Base-by-base conservation (phyloP, 2,329 filamentous ascomycete species). In the Fusarium caatingaense region DNA sequence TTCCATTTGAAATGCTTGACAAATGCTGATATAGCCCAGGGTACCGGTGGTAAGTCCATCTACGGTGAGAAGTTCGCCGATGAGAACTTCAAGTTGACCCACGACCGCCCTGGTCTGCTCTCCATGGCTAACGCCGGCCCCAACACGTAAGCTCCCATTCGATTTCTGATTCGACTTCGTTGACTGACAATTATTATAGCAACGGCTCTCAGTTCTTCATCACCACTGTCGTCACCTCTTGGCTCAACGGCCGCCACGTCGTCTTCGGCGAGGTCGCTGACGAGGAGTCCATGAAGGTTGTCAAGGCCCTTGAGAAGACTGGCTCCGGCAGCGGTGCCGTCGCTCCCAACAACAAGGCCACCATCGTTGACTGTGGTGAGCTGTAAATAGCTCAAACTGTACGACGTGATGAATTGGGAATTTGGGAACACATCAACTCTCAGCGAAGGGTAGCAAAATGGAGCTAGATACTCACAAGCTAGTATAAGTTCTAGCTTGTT, bases 141-240 rank as follows among this genome's bases (percentile, higher is more conserved):
- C 79, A 97, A 98, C 91, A 98, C 95, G 89, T 91, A 86, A 82
- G 87, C 15, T 16, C 11, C 6, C 16, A n/a, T 10, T 8, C 8
- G 34, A 23, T 5, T 15, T 9, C 13, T 2, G 4, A 15, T 32
- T 15, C 1, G n/a, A 21, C 28, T 40, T 12, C 23, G n/a, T 8
- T 20, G 25, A 51, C 57, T 68, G 34, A 50, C 76, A 30, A 74
- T 44, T 76, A 51, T 84, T 20, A 83, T 69, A 97, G 96, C 82
- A 99, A 99, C 85, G 96, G 96, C 77, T 97, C 93, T 54, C 95
- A 98, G 83, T 98, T 98, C 88, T 98, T 98, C 87, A 85, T 98
- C 80, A 98, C 95, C 77, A 98, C 95, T 60, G 93, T 97, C 53
- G 87, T 90, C 65, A 98, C 96, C 66, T 90, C 91, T 59, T 97